Percentiles rank a stretch among this genome's conserved stretches.
These are phyloP conservation scores for Colletotrichum lindemuthianum DNA, from an alignment of 2,329 filamentous ascomycete genomes.

Conservation along the genomic window DNA sequence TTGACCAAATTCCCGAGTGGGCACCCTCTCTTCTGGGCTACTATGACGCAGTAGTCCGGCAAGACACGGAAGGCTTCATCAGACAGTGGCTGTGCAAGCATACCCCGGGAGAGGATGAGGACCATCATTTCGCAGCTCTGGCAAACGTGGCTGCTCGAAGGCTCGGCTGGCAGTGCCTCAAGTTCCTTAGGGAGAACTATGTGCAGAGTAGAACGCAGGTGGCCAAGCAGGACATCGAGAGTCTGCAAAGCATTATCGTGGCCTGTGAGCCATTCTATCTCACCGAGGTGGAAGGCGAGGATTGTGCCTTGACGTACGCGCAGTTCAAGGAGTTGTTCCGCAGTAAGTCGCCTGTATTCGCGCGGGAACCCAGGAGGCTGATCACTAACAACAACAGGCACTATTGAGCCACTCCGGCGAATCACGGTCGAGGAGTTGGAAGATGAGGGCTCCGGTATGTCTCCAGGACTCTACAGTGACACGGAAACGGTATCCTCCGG, in stretches of 20 bases:
- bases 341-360: conserved; percentile 46
- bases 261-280: conserved; percentile 54
- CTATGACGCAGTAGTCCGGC: conserved; percentile 54
- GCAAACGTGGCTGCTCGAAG: conserved; percentile 48
- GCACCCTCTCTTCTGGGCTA: conserved; percentile 61
- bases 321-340: conserved; percentile 48
- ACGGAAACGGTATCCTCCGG: conserved; percentile 48
- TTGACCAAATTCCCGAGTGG: conserved; percentile 55
- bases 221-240: conserved; percentile 52
- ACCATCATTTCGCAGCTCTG: conserved; percentile 43
- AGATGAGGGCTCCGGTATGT: conserved; percentile 69
- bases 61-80: conserved; percentile 55
- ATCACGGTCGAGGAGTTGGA: conserved; percentile 68
- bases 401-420: conserved; percentile 60
- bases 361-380: background rate
- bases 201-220: conserved; percentile 54
- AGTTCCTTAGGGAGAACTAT: conserved; percentile 58
- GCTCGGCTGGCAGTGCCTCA: conserved; percentile 57
- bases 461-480: conserved; percentile 43
- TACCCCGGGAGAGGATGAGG: conserved; percentile 41
- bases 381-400: conserved; percentile 41
- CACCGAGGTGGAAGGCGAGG: conserved; percentile 11
- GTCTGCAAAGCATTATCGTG: conserved; percentile 54
- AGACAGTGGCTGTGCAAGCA: conserved; percentile 48
- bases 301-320: conserved; percentile 8